phyloP scores from a whole-genome alignment of 2,329 filamentous ascomycete genomes.

The Epicoccum nigrum region DNA sequence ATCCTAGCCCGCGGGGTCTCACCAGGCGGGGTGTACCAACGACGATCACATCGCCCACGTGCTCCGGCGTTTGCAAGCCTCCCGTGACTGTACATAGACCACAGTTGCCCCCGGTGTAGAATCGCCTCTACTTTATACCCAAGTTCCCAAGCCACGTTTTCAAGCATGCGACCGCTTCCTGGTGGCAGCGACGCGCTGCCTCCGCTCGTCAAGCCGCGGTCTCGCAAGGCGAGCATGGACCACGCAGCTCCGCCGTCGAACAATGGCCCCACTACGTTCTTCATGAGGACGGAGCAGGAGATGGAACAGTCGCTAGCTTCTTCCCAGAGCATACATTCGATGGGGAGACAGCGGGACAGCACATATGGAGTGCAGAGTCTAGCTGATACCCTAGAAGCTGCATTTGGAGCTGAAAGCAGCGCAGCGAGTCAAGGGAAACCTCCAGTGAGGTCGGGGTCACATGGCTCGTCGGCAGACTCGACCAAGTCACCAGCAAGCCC shows the following conservation, averaged over 20 bases:
- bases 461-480: slow-evolving; percentile 29
- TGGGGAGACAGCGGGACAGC: slow-evolving; percentile 47
- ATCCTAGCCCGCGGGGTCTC: slow-evolving; percentile 25
- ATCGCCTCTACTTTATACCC: slow-evolving; percentile 1
- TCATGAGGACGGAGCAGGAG: slow-evolving; percentile 62
- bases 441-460: slow-evolving; percentile 28
- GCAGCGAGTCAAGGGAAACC: slow-evolving; percentile 36
- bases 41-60: slow-evolving; percentile 19
- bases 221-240: slow-evolving; percentile 48
- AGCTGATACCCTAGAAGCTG: slow-evolving; percentile 57
- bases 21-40: slow-evolving; percentile 21
- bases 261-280: slow-evolving; percentile 62
- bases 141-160: background rate
- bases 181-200: slow-evolving; percentile 44
- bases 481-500: slow-evolving; percentile 27
- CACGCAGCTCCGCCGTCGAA: slow-evolving; percentile 36
- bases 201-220: slow-evolving; percentile 38
- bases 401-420: slow-evolving; percentile 43
- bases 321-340: slow-evolving; percentile 22
- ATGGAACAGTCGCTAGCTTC: slow-evolving; percentile 50
- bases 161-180: slow-evolving; percentile 43
- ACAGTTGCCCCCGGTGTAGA: background rate
- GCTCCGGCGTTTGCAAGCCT: slow-evolving; percentile 4
- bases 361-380: slow-evolving; percentile 65
- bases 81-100: background rate